phyloP scores from a whole-genome alignment of 768 basidiomycete genomes.

The Amanita polypyramis region DNA sequence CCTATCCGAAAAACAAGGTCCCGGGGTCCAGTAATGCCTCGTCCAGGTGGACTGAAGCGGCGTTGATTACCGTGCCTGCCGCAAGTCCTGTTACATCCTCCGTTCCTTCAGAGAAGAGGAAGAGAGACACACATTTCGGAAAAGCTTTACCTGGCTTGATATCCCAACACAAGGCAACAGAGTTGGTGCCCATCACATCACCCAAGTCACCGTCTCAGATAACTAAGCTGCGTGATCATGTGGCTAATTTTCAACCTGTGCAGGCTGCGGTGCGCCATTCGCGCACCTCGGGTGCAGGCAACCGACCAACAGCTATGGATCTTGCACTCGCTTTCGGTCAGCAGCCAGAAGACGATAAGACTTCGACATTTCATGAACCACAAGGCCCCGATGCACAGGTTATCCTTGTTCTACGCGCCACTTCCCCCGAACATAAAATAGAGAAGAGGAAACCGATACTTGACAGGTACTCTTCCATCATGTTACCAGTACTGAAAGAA shows the following conservation, averaged over 20 bases:
- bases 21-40: background rate
- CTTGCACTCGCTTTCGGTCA: conserved; percentile 54
- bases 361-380: background rate
- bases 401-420: conserved; percentile 13
- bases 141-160: conserved; percentile 33
- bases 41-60: background rate
- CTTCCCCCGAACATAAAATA: conserved; percentile 18
- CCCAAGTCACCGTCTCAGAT: conserved; percentile 1
- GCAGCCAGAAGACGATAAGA: background rate
- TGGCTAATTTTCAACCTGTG: conserved; percentile 12
- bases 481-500: conserved; percentile 57
- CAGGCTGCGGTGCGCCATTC: conserved; percentile 29
- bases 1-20: background rate
- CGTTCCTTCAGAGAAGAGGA: background rate
- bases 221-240: conserved; percentile 13
- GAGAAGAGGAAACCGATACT: conserved; percentile 61
- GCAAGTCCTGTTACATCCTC: background rate
- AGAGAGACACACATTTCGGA: conserved; percentile 12
- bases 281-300: conserved; percentile 60
- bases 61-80: background rate
- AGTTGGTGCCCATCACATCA: background rate
- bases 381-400: background rate
- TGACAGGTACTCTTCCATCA: conserved; percentile 53
- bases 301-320: conserved; percentile 68
- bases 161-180: conserved; percentile 1